phyloP scores from a whole-genome alignment of 495 filamentous ascomycete genomes.

The Tuber microsphaerosporum region DNA sequence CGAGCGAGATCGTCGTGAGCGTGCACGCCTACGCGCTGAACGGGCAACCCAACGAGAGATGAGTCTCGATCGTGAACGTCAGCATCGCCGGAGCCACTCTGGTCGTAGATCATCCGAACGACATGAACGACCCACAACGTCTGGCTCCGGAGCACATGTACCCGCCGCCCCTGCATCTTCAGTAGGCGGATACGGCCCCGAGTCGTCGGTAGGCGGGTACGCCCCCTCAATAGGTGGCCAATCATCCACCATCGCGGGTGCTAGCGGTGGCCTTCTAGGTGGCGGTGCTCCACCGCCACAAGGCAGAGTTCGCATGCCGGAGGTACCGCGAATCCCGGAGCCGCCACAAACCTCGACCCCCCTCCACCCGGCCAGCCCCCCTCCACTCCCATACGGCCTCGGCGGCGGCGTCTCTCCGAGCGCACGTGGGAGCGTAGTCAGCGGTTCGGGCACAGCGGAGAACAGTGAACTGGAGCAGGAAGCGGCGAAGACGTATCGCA shows the following conservation, averaged over 20 bases:
- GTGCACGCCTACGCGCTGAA: slow-evolving; percentile 30
- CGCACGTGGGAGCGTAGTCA: slow-evolving; percentile 37
- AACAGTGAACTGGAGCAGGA: slow-evolving; percentile 39
- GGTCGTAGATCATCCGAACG: slow-evolving; percentile 18
- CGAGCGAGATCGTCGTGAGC: slow-evolving; percentile 37
- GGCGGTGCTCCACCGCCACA: slow-evolving; percentile 13
- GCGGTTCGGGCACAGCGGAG: slow-evolving; percentile 26
- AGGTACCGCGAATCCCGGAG: slow-evolving; percentile 12
- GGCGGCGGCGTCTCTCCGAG: slow-evolving; percentile 30
- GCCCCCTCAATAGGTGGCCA: slow-evolving; percentile 13
- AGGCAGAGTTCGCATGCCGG: background rate
- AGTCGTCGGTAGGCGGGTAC: background rate
- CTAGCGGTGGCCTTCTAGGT: slow-evolving; percentile 37
- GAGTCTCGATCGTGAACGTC: slow-evolving; percentile 35
- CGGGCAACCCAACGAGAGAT: slow-evolving; percentile 33
- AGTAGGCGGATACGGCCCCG: background rate
- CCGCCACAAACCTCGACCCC: slow-evolving; percentile 7
- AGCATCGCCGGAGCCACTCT: slow-evolving; percentile 24
- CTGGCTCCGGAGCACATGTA: slow-evolving; percentile 6
- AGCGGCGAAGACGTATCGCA: slow-evolving; percentile 36
- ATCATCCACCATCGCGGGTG: slow-evolving; percentile 34
- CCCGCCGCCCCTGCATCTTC: slow-evolving; percentile 19
- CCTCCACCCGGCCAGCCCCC: slow-evolving; percentile 8
- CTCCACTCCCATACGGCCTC: slow-evolving; percentile 18
- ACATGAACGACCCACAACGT: slow-evolving; percentile 17